Evolutionary conservation across 2,329 filamentous ascomycete genomes (phyloP), one percentile per base, ranked within the genome.

Genomic region (Coniochaeta sp.): DNA sequence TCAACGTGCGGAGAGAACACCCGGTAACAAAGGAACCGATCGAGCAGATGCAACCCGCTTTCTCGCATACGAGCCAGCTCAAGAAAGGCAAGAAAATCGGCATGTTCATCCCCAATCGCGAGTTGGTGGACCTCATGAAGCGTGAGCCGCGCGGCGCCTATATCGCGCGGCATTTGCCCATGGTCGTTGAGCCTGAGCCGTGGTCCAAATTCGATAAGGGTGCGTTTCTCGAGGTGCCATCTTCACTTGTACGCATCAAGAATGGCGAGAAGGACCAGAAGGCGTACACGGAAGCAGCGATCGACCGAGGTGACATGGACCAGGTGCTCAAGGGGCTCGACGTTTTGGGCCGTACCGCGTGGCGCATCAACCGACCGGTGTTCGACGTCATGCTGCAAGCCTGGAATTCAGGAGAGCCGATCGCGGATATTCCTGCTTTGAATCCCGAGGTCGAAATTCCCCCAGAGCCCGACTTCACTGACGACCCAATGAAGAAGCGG

Each of bases 361-460:
- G 94, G 94, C 81, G 77, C 53, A 85, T 99, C 68, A 96, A 99
- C 68, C 76, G 75, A 14, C 71, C 82, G 2, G 84, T 97, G 1
- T 86, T 96, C 56, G 75, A 87, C 49, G 87, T 95, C 20, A 91
- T 97, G 83, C 75, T 95, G 13, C 81, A 95, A 60, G 91, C 87
- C 0, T 99, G 94, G 94, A 99, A 99, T 64, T 79, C 76, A 1
- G 94, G 91, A 14, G 79, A 94, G 58, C 73, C 73, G n/a, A 73
- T 96, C 54, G 92, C 85, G 20, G 88, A 88, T 53, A 81, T 99
- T 42, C 86, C 94, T 4, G 81, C 91, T 0, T 72, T 89, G 9
- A 67, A 86, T 24, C 83, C 85, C 1, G 60, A 82, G 0, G 66
- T 90, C 4, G 62, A 77, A 0, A 63, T 78, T 1, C 91, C 92